Conservation (phyloP, 805 yeast species). For the Ogataea nonfermentans region DNA sequence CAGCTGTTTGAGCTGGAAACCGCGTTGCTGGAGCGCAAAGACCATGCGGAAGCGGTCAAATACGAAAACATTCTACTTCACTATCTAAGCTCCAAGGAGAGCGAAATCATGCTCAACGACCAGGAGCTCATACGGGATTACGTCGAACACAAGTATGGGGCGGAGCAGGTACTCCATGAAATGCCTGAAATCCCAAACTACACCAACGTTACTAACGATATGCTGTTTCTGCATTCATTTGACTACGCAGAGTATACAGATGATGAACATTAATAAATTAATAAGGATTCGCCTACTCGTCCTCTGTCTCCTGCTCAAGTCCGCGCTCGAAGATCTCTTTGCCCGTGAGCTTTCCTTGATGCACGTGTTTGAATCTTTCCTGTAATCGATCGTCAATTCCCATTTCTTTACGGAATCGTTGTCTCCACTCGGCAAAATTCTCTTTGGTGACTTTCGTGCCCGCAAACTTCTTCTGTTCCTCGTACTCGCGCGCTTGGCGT, state of each 20-base stretch:
- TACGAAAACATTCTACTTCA: constrained; percentile 28
- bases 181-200: constrained; percentile 15
- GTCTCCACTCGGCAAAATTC: constrained; percentile 72
- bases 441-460: constrained; percentile 90
- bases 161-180: neutral
- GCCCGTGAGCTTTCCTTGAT: constrained; percentile 80
- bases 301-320: constrained; percentile 66
- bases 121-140: constrained; percentile 13
- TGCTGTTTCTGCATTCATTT: constrained; percentile 22
- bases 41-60: constrained; percentile 24
- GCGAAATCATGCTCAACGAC: constrained; percentile 20
- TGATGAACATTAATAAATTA: constrained; percentile 5
- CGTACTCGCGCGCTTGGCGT: constrained; percentile 62
- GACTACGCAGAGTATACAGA: constrained; percentile 11
- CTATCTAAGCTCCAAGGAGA: constrained; percentile 21
- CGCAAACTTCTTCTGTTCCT: constrained; percentile 83
- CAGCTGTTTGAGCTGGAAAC: constrained; percentile 25
- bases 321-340: constrained; percentile 89
- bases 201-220: constrained; percentile 24
- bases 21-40: constrained; percentile 25
- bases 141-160: constrained; percentile 8
- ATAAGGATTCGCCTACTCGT: constrained; percentile 27
- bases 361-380: constrained; percentile 53
- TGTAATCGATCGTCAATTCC: constrained; percentile 60
- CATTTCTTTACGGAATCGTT: constrained; percentile 66